Evolutionary conservation across 2,329 filamentous ascomycete genomes (phyloP).

Genomic region (Plectosphaerella sp.): DNA sequence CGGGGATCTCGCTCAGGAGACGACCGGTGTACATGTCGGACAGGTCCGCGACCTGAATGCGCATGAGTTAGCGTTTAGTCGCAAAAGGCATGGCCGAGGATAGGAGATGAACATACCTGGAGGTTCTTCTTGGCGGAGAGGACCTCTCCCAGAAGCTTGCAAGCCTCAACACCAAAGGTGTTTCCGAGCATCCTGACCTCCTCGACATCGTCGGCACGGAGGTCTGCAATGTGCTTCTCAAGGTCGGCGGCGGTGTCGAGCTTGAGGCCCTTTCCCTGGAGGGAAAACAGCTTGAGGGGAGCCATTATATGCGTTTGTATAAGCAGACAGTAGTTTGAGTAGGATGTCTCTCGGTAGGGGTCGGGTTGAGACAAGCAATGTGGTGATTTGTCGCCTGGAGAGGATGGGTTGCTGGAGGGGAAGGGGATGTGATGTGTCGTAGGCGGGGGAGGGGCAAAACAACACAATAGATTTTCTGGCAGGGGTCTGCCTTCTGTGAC

Average conservation of each 20-base stretch:
- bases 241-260: constrained; percentile 85
- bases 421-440: not conserved
- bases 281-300: constrained; percentile 67
- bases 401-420: not conserved
- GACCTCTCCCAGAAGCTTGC: constrained; percentile 77
- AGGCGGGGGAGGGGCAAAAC: constrained; percentile 4
- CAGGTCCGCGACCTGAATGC: constrained; percentile 68
- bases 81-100: not conserved
- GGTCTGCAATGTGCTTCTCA: constrained; percentile 73
- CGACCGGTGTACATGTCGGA: constrained; percentile 98
- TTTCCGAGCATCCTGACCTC: constrained; percentile 87
- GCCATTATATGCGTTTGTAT: not conserved
- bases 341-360: not conserved
- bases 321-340: not conserved
- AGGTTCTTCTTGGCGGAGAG: constrained; percentile 80
- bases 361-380: not conserved
- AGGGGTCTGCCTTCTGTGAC: not conserved
- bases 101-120: constrained; percentile 46
- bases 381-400: not conserved
- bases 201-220: constrained; percentile 72
- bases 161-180: constrained; percentile 86
- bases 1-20: constrained; percentile 85
- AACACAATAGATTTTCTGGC: not conserved
- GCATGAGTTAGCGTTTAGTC: not conserved
- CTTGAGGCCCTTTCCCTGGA: constrained; percentile 89